These are phyloP conservation scores for Colletotrichum tabaci DNA, from an alignment of 2,329 filamentous ascomycete genomes.

Conservation along the genomic window DNA sequence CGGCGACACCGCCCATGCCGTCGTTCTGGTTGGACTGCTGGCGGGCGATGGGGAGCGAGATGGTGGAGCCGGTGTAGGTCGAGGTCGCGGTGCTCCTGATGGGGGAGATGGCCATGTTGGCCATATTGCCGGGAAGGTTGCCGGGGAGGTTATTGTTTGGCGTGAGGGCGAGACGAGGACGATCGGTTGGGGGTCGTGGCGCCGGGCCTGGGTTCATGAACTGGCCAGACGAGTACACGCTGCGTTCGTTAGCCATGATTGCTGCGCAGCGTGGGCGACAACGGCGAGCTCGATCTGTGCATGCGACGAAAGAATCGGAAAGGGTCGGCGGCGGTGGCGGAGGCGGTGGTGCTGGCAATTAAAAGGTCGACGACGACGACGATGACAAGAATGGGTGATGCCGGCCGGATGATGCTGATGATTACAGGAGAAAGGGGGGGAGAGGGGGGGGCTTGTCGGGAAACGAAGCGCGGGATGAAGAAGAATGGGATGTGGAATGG, in stretches of 20 bases:
- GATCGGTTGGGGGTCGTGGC: slow-evolving; percentile 88
- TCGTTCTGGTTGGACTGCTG: slow-evolving; percentile 72
- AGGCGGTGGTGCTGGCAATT: slow-evolving; percentile 17
- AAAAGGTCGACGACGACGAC: slow-evolving; percentile 20
- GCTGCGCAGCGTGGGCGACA: slow-evolving; percentile 37
- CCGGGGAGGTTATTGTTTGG: slow-evolving; percentile 81
- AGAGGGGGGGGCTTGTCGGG: not conserved
- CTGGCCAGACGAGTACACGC: slow-evolving; percentile 72
- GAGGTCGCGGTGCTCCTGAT: slow-evolving; percentile 77
- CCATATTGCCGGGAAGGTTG: slow-evolving; percentile 83
- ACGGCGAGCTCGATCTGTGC: slow-evolving; percentile 26
- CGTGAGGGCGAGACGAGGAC: slow-evolving; percentile 85
- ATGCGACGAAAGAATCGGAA: slow-evolving; percentile 32
- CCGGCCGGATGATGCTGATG: slow-evolving; percentile 13
- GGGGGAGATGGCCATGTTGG: slow-evolving; percentile 82
- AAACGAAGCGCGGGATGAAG: slow-evolving; percentile 30
- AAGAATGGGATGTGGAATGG: slow-evolving; percentile 38
- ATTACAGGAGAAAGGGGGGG: not conserved
- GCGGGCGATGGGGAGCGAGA: slow-evolving; percentile 78
- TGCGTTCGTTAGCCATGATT: slow-evolving; percentile 53
- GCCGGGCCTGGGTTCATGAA: slow-evolving; percentile 99
- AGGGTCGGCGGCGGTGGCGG: slow-evolving; percentile 6
- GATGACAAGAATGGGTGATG: not conserved
- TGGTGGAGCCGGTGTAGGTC: slow-evolving; percentile 80
- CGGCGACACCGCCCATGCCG: slow-evolving; percentile 76